phyloP scores from a whole-genome alignment of 257 asterid genomes.

The Echium plantagineum region DNA sequence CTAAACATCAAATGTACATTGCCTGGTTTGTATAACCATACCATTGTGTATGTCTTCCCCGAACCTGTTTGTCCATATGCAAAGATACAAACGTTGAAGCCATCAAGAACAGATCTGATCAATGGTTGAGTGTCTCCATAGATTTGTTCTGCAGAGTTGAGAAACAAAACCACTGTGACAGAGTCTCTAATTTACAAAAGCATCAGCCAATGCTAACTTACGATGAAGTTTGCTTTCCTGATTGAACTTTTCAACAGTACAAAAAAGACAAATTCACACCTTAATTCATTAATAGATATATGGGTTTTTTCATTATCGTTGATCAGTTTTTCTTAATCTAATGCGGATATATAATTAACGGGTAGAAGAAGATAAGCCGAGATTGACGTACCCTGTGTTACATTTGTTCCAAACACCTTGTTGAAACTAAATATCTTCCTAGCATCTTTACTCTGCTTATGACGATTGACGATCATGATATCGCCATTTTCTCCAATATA shows the following conservation, averaged over 20 bases:
- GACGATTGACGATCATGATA: conserved; percentile 77
- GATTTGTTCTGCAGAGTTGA: conserved; percentile 57
- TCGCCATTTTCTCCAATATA: conserved; percentile 87
- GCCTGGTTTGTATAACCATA: conserved; percentile 10
- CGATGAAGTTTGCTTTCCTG: neutral
- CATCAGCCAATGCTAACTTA: too few species aligned
- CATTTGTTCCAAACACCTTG: conserved; percentile 61
- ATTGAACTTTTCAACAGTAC: too few species aligned
- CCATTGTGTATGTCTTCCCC: conserved; percentile 93
- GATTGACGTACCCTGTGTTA: conserved; percentile 56
- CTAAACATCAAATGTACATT: neutral
- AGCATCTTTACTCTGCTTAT: conserved; percentile 72
- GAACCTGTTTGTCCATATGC: conserved; percentile 97
- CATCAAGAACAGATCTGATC: conserved; percentile 83
- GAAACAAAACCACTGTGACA: conserved; percentile 7
- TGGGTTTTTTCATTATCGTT: neutral
- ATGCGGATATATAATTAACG: neutral
- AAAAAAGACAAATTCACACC: neutral
- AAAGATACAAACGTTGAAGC: conserved; percentile 79
- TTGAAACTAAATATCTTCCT: conserved; percentile 74
- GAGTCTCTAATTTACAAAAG: neutral
- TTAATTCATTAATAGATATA: neutral
- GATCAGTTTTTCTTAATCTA: neutral
- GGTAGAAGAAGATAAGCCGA: neutral
- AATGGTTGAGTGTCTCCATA: conserved; percentile 66